These are phyloP conservation scores for Aspergillus alliaceus DNA, from an alignment of 2,329 filamentous ascomycete genomes.

Conservation along the genomic window DNA sequence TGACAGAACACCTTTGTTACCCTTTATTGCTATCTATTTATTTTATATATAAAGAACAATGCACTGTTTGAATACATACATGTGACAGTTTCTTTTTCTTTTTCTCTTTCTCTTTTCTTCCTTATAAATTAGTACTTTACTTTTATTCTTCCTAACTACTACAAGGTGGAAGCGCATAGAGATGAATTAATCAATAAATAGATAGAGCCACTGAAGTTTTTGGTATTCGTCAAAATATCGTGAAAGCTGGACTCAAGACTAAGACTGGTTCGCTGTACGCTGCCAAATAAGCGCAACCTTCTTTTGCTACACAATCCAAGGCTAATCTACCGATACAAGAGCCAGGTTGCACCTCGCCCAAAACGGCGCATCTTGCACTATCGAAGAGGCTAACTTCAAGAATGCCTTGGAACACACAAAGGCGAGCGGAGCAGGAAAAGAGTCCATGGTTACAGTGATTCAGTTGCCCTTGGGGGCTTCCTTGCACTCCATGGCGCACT, in stretches of 20 bases:
- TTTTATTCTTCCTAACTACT: too few species aligned
- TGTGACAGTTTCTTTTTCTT: too few species aligned
- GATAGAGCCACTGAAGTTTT: constrained; percentile 9
- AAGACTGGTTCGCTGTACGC: constrained; percentile 30
- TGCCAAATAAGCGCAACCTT: constrained; percentile 35
- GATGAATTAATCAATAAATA: too few species aligned
- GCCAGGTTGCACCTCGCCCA: constrained; percentile 24
- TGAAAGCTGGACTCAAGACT: constrained; percentile 36
- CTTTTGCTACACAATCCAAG: constrained; percentile 35
- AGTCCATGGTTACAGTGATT: constrained; percentile 20
- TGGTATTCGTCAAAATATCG: constrained; percentile 39
- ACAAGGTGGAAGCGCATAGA: too few species aligned
- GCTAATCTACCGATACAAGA: constrained; percentile 26
- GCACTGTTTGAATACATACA: too few species aligned
- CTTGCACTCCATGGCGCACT: constrained; percentile 89
- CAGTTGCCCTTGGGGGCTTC: constrained; percentile 63
- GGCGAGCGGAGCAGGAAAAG: constrained; percentile 30
- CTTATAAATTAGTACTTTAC: too few species aligned
- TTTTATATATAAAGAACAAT: too few species aligned
- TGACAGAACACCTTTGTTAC: too few species aligned
- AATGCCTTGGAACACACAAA: constrained; percentile 28
- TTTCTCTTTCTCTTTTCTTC: not conserved
- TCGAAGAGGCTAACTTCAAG: constrained; percentile 27
- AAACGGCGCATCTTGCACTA: constrained; percentile 28
- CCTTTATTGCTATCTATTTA: too few species aligned